Conservation (phyloP, 2,329 filamentous ascomycete species). For the Cordyceps pruinosa region DNA sequence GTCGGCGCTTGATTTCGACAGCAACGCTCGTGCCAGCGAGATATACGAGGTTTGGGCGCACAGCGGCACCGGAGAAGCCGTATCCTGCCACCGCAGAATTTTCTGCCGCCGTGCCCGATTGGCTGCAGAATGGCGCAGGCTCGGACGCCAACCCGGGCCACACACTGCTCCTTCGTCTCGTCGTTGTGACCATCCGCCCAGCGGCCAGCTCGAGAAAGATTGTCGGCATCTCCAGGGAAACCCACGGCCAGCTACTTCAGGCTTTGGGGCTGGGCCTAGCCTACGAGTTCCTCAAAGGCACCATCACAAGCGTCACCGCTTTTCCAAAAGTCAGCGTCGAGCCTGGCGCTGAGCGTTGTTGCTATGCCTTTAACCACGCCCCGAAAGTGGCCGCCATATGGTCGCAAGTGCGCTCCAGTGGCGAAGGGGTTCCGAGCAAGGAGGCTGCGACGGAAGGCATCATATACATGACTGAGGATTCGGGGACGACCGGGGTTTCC, state of each 20-base stretch:
- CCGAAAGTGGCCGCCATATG: constrained; percentile 33
- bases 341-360: constrained; percentile 10
- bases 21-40: neutral
- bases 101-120: neutral
- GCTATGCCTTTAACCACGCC: constrained; percentile 29
- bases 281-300: constrained; percentile 27
- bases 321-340: constrained; percentile 18
- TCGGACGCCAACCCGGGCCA: constrained; percentile 6
- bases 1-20: neutral
- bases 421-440: neutral
- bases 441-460: constrained; percentile 24
- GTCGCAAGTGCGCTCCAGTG: constrained; percentile 23
- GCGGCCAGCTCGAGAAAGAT: constrained; percentile 8
- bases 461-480: constrained; percentile 21
- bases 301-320: constrained; percentile 26
- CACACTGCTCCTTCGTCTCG: neutral
- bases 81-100: neutral
- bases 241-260: constrained; percentile 18
- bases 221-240: constrained; percentile 12
- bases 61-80: neutral
- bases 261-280: constrained; percentile 26
- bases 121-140: neutral
- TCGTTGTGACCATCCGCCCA: neutral
- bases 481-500: constrained; percentile 20
- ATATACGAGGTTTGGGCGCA: constrained; percentile 4